These are phyloP conservation scores for Phascolomyces articulosus DNA, from an alignment of 371 early-diverging fungal species.

Conservation along the genomic window DNA sequence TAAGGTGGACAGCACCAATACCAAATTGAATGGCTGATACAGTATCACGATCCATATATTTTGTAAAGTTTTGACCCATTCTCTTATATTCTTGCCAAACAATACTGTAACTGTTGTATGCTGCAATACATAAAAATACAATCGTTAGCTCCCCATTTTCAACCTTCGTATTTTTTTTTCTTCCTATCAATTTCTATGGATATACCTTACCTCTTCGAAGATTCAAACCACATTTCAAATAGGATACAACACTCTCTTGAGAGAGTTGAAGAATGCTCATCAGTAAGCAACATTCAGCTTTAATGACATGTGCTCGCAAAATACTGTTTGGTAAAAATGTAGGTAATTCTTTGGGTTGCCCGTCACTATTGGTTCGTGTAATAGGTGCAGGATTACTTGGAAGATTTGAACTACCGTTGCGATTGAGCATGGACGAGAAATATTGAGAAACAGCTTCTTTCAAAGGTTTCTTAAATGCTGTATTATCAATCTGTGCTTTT, in stretches of 20 bases:
- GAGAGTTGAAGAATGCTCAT: slow-evolving; percentile 59
- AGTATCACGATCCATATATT: slow-evolving; percentile 51
- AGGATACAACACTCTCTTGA: slow-evolving; percentile 61
- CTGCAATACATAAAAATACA: slow-evolving; percentile 12
- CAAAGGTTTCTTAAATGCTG: slow-evolving; percentile 35
- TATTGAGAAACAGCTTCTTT: slow-evolving; percentile 43
- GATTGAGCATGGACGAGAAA: slow-evolving; percentile 27
- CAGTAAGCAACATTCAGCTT: slow-evolving; percentile 60
- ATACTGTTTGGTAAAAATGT: slow-evolving; percentile 56
- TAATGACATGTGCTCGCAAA: slow-evolving; percentile 59
- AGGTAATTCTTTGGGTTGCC: slow-evolving; percentile 19
- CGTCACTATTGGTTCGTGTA: slow-evolving; percentile 22
- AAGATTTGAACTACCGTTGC: slow-evolving; percentile 29
- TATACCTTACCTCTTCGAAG: slow-evolving; percentile 56
- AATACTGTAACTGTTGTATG: slow-evolving; percentile 46
- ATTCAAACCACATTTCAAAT: slow-evolving; percentile 63
- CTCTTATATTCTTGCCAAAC: slow-evolving; percentile 57
- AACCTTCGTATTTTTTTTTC: no score
- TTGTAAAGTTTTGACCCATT: slow-evolving; percentile 50
- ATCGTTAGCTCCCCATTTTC: no score
- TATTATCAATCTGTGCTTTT: slow-evolving; percentile 43
- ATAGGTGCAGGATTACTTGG: slow-evolving; percentile 28
- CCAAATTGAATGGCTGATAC: slow-evolving; percentile 56
- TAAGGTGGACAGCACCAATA: slow-evolving; percentile 63
- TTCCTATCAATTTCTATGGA: background rate